Evolutionary conservation across 306 rosid species (phyloP).

Genomic region (Cucurbita maxima): DNA sequence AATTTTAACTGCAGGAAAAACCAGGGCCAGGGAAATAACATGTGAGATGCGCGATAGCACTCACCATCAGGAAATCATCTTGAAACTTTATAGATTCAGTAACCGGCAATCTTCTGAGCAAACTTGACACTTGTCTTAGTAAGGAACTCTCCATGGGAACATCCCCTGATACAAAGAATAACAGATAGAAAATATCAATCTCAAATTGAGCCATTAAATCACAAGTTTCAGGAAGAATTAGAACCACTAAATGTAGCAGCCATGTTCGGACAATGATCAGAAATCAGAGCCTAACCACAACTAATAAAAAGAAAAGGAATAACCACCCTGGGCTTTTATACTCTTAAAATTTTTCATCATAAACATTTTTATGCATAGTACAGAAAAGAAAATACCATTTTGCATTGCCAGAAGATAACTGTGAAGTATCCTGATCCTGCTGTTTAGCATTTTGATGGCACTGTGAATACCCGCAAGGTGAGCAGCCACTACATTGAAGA

Average conservation of each 20-base stretch:
- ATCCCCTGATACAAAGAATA: slow-evolving; percentile 35
- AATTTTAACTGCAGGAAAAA: background rate
- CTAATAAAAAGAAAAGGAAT: background rate
- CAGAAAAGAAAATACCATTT: slow-evolving; percentile 38
- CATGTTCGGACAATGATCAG: background rate
- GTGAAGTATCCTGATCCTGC: slow-evolving; percentile 82
- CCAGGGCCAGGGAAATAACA: background rate
- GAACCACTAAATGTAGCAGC: background rate
- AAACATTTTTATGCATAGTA: background rate
- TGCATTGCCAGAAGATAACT: slow-evolving; percentile 84
- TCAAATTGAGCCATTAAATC: background rate
- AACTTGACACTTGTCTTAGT: slow-evolving; percentile 86
- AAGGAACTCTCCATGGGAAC: slow-evolving; percentile 77
- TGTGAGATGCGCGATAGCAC: slow-evolving; percentile 8
- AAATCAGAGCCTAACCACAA: background rate
- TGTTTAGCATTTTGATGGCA: slow-evolving; percentile 96
- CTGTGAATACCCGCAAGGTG: slow-evolving; percentile 89
- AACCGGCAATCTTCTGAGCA: slow-evolving; percentile 80
- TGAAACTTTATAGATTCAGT: slow-evolving; percentile 79
- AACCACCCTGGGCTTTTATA: background rate
- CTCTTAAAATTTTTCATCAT: background rate
- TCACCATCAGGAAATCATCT: slow-evolving; percentile 92
- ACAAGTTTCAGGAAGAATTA: background rate
- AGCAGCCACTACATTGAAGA: slow-evolving; percentile 68
- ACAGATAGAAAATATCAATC: background rate